Evolutionary conservation across 345 rosid genomes (phyloP), one percentile per base, ranked within the genome.

Genomic region (Populus davidiana): DNA sequence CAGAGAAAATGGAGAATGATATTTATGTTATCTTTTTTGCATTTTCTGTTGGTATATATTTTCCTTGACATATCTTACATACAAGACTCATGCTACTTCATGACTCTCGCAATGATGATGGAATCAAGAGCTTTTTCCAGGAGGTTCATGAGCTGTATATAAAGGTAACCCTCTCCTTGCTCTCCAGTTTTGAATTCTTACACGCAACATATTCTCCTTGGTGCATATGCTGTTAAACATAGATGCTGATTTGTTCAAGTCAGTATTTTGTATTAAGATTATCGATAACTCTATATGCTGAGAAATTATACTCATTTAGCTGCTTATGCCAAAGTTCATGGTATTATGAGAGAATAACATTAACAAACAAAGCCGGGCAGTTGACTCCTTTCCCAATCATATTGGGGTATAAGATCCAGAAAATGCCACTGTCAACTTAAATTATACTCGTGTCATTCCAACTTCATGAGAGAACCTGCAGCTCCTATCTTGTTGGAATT

Each of bases 81-180:
- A 92, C 97, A 2, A 87, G 98, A 76, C 82, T 96, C 66, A 92
- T 96, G 97, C 92, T 96, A 75, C 99, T 96, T 81, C 98, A 94
- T 69, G 96, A 96, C 89, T 91, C 97, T 6, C 93, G 98, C 59
- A 96, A 91, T 25, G 97, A 96, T 67, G 99, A 96, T 73, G 98
- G 99, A 43, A 96, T 96, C 84, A 96, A 96, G 88, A 93, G 96
- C 89, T 93, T 96, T 81, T 91, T 91, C 82, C 96, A 90, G 85
- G 96, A 91, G 84, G 93, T 90, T 73, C 93, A 90, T 67, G 96
- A 91, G 83, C 92, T 91, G 68, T 91, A 91, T 66, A 85, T 91
- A 47, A 89, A 91, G 92, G 94, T 89, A 70, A 25, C 33, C 39
- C 49, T n/a, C 39, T 20, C 38, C 43, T 23, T 47, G 23, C 39